A percentile compares a stretch with the other conserved stretches of the same genome.
These are phyloP conservation scores for Tricharina praecox DNA, from an alignment of 495 filamentous ascomycete genomes.

Conservation along the genomic window DNA sequence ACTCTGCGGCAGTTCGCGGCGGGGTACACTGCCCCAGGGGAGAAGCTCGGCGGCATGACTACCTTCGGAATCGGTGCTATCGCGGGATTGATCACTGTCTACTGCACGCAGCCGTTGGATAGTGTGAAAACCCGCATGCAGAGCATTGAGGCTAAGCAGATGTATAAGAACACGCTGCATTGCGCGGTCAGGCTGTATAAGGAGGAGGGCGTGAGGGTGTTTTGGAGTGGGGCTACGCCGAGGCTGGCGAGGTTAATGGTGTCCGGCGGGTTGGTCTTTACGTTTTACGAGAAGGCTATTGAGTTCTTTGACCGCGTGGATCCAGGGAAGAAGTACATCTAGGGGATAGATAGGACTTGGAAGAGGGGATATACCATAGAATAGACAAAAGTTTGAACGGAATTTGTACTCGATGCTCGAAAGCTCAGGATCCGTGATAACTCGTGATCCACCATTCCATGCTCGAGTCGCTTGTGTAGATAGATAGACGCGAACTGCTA, in stretches of 20 bases:
- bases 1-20: conserved; percentile 79
- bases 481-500: too few species aligned
- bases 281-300: conserved; percentile 98
- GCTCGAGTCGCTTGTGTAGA: too few species aligned
- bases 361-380: too few species aligned
- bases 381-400: too few species aligned
- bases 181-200: conserved; percentile 72
- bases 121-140: conserved; percentile 98
- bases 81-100: conserved; percentile 86
- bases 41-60: conserved; percentile 75
- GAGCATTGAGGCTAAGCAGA: conserved; percentile 66
- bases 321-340: conserved; percentile 67
- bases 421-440: too few species aligned
- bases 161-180: conserved; percentile 77
- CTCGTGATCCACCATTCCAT: too few species aligned
- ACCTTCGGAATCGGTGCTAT: conserved; percentile 85
- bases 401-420: too few species aligned
- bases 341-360: neutral
- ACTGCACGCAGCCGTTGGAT: conserved; percentile 67
- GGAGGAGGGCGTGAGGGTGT: conserved; percentile 74
- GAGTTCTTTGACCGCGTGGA: conserved; percentile 67
- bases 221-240: conserved; percentile 88
- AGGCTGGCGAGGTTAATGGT: conserved; percentile 60
- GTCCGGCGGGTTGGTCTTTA: conserved; percentile 94
- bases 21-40: conserved; percentile 78